Evolutionary conservation across 179 eudicot species (phyloP), one percentile per base, ranked within the genome.

Genomic region (Silene vulgaris): DNA sequence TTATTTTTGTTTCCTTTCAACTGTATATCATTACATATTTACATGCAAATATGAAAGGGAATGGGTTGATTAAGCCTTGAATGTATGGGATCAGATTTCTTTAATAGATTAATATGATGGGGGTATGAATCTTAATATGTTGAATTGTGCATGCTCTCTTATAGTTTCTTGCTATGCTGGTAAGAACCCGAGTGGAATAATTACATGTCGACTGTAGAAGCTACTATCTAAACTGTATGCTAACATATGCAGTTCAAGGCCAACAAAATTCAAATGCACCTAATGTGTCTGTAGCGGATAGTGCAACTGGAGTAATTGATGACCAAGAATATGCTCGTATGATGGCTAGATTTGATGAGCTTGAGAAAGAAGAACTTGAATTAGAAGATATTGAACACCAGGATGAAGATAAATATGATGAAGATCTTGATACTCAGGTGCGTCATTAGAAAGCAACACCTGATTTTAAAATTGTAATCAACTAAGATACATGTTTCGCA

Each of bases 311-410:
- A 74, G 82, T 61, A 32, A 75, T 64, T 72, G 90, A 87, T 78
- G 89, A 85, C 67, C 91, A 87, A 69, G 91, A 88, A 66, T 85
- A 78, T 82, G 77, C 79, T 78, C 86, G 77, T 43, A 75, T 87
- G 13, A 78, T 83, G 83, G 76, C 90, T 23, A 80, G 84, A 75
- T 73, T 91, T 32, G 90, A 85, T 75, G 93, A 92, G 79, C 89
- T 86, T 79, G 92, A 88, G 82, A 86, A 90, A 79, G 85, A 87
- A 71, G 95, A 92, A 75, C 84, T 80, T 73, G 67, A 61, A 63
- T 79, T 76, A 13, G 75, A 65, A 62, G 82, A 71, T 40, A 48
- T 32, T 62, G 89, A 88, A 77, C 84, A 84, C 45, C 82, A 80
- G 65, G 65, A 63, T 75, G 77, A 81, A 48, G 70, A 74, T 62